Conservation (phyloP, 305 asterid genomes). For the Solanum hybrid region DNA sequence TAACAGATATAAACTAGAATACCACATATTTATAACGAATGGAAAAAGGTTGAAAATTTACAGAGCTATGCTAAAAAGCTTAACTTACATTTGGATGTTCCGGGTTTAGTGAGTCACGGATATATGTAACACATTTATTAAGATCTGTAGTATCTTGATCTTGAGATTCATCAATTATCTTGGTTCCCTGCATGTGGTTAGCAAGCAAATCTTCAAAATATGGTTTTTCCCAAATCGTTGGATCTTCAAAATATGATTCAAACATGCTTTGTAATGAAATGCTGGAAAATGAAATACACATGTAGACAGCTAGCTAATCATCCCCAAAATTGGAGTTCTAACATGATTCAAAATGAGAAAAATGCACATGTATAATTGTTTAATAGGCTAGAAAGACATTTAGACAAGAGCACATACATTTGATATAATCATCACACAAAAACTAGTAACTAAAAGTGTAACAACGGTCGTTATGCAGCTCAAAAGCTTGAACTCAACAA, state of each 20-base stretch:
- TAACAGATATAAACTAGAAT: neutral
- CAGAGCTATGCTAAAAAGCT: neutral
- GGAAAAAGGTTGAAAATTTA: neutral
- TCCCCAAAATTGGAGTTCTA: neutral
- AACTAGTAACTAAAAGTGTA: neutral
- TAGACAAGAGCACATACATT: neutral
- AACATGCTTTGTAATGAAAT: conserved; percentile 1
- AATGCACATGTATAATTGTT: neutral
- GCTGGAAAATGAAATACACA: neutral
- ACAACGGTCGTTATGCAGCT: neutral
- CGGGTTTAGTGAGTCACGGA: conserved; percentile 35
- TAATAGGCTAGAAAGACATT: neutral
- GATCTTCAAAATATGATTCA: neutral
- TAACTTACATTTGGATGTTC: conserved; percentile 49
- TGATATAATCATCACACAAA: neutral
- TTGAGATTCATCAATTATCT: conserved; percentile 54
- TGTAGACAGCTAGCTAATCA: neutral
- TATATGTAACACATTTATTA: conserved; percentile 67
- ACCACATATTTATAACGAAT: neutral
- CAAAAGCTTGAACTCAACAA: neutral
- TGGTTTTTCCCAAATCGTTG: neutral
- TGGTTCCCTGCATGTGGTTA: conserved; percentile 14
- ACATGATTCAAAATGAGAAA: neutral
- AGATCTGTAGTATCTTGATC: conserved; percentile 92
- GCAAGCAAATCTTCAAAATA: conserved; percentile 5